phyloP scores from a whole-genome alignment of 345 rosid genomes.

The Euphorbia peplus region DNA sequence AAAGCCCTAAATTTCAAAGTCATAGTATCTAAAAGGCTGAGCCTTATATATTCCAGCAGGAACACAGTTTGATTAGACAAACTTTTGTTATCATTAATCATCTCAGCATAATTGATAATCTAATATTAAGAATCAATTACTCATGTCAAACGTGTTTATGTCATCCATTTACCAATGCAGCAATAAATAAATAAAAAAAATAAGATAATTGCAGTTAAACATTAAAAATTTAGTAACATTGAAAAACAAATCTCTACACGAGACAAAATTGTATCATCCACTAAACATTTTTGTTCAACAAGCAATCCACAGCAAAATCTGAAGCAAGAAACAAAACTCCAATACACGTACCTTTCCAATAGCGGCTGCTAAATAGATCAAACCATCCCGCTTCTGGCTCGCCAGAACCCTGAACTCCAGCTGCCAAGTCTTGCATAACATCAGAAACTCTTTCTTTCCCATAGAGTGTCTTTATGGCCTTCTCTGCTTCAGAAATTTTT shows the following conservation, averaged over 20 bases:
- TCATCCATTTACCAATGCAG: background rate
- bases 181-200: background rate
- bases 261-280: conserved; percentile 1
- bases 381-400: conserved; percentile 99
- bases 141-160: background rate
- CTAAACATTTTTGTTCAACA: background rate
- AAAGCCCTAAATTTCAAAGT: background rate
- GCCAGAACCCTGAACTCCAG: conserved; percentile 60
- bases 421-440: conserved; percentile 69
- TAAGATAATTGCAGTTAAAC: background rate
- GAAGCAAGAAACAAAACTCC: background rate
- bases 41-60: background rate
- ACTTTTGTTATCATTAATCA: background rate
- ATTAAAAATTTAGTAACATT: background rate
- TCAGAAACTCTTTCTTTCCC: conserved; percentile 92
- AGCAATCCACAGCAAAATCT: background rate
- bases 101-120: background rate
- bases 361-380: conserved; percentile 88
- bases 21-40: background rate
- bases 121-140: background rate
- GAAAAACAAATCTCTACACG: background rate
- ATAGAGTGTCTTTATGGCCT: conserved; percentile 67
- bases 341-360: conserved; percentile 72
- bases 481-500: conserved; percentile 71
- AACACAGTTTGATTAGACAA: background rate